These are phyloP conservation scores for Daedaleopsis sinensis DNA, from an alignment of 768 basidiomycete species.

Conservation along the genomic window DNA sequence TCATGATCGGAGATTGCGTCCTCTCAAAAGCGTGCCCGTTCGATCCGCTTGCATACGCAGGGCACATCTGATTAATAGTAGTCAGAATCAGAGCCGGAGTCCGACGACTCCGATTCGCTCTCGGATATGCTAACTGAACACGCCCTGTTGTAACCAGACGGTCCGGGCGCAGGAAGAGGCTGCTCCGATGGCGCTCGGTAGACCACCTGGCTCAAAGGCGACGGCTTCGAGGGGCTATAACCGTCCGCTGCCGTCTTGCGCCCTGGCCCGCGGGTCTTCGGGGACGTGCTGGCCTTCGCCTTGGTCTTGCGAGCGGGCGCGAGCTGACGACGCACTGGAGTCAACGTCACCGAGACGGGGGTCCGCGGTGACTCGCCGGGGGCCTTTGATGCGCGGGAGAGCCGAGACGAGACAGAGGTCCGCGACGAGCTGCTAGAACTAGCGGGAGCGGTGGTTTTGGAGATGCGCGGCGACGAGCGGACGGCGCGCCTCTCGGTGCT, in stretches of 20 bases:
- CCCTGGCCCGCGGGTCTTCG: not conserved
- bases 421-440: not conserved
- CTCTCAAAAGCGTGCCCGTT: too few species aligned
- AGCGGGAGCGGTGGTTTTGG: not conserved
- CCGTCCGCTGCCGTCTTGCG: conserved; percentile 10
- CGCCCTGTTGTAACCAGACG: too few species aligned
- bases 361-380: not conserved
- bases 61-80: too few species aligned
- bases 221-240: conserved; percentile 8
- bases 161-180: not conserved
- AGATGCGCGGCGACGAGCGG: too few species aligned
- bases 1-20: too few species aligned
- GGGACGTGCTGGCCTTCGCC: not conserved
- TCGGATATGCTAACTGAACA: too few species aligned
- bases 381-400: too few species aligned
- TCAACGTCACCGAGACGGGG: too few species aligned
- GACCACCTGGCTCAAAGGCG: conserved; percentile 8
- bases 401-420: not conserved
- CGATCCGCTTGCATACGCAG: too few species aligned
- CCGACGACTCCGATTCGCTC: too few species aligned
- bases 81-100: too few species aligned
- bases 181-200: conserved; percentile 1
- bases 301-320: not conserved
- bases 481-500: too few species aligned
- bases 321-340: not conserved